A percentile compares a stretch with the other conserved stretches of the same genome.
Conservation (phyloP, 768 basidiomycete species). For the Leccinum olivaceopallidum region DNA sequence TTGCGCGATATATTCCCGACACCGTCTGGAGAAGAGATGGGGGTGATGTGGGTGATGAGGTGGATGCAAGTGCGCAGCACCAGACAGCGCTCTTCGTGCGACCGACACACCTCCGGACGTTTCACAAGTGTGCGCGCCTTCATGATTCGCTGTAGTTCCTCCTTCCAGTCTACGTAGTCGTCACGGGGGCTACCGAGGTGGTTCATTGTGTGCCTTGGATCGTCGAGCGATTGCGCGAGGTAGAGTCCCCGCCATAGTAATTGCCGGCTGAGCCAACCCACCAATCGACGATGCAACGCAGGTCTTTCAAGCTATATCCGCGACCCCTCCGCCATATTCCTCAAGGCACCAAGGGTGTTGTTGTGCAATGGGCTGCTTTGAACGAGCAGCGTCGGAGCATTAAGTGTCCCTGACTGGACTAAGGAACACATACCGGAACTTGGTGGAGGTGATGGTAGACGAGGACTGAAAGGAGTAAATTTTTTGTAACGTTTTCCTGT, state of each 20-base stretch:
- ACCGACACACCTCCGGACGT: conserved; percentile 35
- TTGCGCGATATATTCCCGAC: conserved; percentile 44
- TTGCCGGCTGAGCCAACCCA: conserved; percentile 24
- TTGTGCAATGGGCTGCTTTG: too few species aligned
- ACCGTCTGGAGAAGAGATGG: conserved; percentile 30
- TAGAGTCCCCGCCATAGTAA: conserved; percentile 68
- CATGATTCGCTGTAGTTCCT: conserved; percentile 53
- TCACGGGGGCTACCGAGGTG: conserved; percentile 28
- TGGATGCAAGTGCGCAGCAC: conserved; percentile 53
- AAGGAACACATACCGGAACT: too few species aligned
- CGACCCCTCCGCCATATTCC: too few species aligned
- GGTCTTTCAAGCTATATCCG: too few species aligned
- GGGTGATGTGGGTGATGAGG: conserved; percentile 44
- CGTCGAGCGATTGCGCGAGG: conserved; percentile 62
- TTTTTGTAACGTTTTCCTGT: too few species aligned
- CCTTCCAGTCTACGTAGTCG: conserved; percentile 49
- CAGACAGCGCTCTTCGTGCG: conserved; percentile 40
- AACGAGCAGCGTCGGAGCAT: too few species aligned
- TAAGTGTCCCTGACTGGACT: too few species aligned
- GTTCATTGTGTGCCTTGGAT: conserved; percentile 53
- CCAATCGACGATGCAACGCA: too few species aligned
- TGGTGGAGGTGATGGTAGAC: too few species aligned
- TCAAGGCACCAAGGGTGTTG: too few species aligned
- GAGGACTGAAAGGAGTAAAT: too few species aligned
- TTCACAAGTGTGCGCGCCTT: conserved; percentile 51